Base-by-base conservation (phyloP, 2,329 filamentous ascomycete species). In the Fusarium beomiforme region DNA sequence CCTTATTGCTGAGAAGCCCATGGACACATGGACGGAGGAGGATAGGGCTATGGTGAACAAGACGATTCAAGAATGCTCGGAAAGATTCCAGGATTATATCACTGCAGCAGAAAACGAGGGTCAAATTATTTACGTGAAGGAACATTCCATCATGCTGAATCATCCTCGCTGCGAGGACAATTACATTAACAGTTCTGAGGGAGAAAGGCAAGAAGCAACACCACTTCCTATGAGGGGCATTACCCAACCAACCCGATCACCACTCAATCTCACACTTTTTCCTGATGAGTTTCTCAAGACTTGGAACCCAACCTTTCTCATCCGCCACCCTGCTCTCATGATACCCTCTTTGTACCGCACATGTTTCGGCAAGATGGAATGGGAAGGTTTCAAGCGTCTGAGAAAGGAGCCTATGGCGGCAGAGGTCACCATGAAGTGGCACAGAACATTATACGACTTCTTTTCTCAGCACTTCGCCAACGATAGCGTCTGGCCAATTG, bases 271-370 rank as follows among this genome's bases (percentile, higher is more conserved):
- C n/a, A 73, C 71, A 1, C 5, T 73, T 8, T 54, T 73, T 11
- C 71, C 71, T 0, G 71, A 73, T 37, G 71, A 73, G 31, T 73
- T 73, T 26, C 71, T 73, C 24, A 58, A 73, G 39, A 73, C 71
- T 7, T 73, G 71, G 71, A 60, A 60, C 12, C 71, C 71, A 9
- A 73, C 71, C 10, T 73, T 73, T 21, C 71, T 73, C 12, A 73
- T 73, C 11, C 67, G 71, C 5, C 70, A 73, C 12, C 71, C 71
- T 0, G 71, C 70, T 3, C 49, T 73, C 5, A 43, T 61, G 36
- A 26, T 73, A 1, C 58, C 71, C 17, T 73, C 71, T 8, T 37
- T 73, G 4, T 73, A 69, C 47, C 67, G 71, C 16, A 69, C 71
- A 8, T 67, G 49, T 6, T 39, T 46, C 9, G 16, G 16, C 13